Conservation (phyloP, 2,329 filamentous ascomycete genomes). For the Delphinella strobiligena region DNA sequence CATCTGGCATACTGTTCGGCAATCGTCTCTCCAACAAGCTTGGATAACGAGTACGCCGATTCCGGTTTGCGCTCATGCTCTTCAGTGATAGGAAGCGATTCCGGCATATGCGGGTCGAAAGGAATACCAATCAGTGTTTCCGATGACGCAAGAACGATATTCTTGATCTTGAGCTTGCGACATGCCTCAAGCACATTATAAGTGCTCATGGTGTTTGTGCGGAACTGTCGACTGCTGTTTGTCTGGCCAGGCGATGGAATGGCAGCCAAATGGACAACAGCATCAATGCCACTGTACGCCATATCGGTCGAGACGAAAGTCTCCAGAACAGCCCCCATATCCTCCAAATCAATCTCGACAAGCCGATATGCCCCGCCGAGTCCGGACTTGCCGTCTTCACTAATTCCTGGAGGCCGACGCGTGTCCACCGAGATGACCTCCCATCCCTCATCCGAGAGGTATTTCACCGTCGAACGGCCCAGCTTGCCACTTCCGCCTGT, state of each 20-base stretch:
- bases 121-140: conserved; percentile 16
- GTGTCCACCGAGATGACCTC: conserved; percentile 15
- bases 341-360: conserved; percentile 15
- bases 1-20: conserved; percentile 14
- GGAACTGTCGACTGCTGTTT: conserved; percentile 14
- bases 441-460: conserved; percentile 15
- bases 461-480: conserved; percentile 14
- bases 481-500: conserved; percentile 16
- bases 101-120: conserved; percentile 13
- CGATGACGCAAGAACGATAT: conserved; percentile 14
- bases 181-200: conserved; percentile 16
- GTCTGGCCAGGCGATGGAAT: conserved; percentile 15
- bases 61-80: conserved; percentile 13
- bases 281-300: conserved; percentile 14
- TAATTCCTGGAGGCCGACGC: conserved; percentile 13
- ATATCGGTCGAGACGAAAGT: conserved; percentile 15
- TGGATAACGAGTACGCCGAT: conserved; percentile 14
- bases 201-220: conserved; percentile 15
- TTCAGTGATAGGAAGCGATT: conserved; percentile 13
- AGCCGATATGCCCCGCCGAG: conserved; percentile 14
- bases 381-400: conserved; percentile 15
- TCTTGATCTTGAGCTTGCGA: conserved; percentile 14
- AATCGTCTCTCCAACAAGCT: conserved; percentile 14
- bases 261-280: conserved; percentile 14
- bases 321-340: conserved; percentile 15